Evolutionary conservation across 192 early-diverging fungal species (phyloP).

Genomic region (Rhizophagus sp.): DNA sequence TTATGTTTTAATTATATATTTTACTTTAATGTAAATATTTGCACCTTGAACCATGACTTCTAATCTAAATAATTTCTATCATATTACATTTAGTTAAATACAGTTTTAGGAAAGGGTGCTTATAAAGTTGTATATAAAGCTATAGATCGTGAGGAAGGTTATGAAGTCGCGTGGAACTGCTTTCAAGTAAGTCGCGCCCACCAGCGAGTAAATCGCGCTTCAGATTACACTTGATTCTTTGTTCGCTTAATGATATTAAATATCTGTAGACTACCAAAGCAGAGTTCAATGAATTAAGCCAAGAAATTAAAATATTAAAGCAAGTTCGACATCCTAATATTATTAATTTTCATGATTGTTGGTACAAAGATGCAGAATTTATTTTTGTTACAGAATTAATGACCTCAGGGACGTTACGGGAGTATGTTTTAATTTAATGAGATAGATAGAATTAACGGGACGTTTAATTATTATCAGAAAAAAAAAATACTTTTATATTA

Average conservation of each 20-base stretch:
- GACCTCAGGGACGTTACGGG: slow-evolving; percentile 81
- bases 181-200: slow-evolving; percentile 50
- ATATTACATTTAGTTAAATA: slow-evolving; percentile 42
- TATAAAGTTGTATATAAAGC: slow-evolving; percentile 89
- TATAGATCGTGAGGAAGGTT: slow-evolving; percentile 85
- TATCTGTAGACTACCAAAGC: slow-evolving; percentile 62
- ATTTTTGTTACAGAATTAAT: slow-evolving; percentile 84
- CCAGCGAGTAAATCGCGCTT: background rate
- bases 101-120: slow-evolving; percentile 76
- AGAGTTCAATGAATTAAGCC: slow-evolving; percentile 68
- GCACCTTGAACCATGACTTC: background rate
- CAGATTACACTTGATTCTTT: background rate
- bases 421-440: slow-evolving; percentile 45
- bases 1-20: background rate
- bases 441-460: background rate
- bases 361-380: slow-evolving; percentile 74
- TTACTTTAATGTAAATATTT: background rate
- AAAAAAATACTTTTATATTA: background rate
- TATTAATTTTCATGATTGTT: slow-evolving; percentile 77
- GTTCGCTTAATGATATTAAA: background rate
- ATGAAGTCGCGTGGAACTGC: slow-evolving; percentile 91
- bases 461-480: background rate
- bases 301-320: slow-evolving; percentile 80
- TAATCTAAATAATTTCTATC: background rate
- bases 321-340: slow-evolving; percentile 80